A percentile compares a stretch with the other conserved stretches of the same genome.
Evolutionary conservation across 2,329 filamentous ascomycete genomes (phyloP).

Genomic region (Lachnellula occidentalis): DNA sequence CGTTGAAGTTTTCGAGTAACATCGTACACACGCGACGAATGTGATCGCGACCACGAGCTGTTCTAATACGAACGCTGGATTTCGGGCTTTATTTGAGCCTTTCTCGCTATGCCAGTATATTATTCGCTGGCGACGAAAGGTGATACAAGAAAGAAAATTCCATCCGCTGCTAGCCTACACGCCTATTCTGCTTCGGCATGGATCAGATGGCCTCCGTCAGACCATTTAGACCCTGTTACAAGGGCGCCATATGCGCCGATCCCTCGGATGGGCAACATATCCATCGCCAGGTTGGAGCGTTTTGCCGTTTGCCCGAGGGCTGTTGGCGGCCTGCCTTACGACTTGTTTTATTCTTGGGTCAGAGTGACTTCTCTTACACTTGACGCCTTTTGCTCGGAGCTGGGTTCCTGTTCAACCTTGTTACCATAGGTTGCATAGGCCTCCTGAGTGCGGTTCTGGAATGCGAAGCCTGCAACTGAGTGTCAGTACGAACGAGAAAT

Average conservation of each 20-base stretch:
- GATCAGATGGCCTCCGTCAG: neutral
- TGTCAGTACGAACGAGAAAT: slow-evolving; percentile 7
- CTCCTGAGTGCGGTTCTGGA: slow-evolving; percentile 4
- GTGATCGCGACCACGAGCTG: neutral
- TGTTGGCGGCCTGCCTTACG: slow-evolving; percentile 5
- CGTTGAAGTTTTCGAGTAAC: neutral
- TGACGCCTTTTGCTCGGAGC: slow-evolving; percentile 1
- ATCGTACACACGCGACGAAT: neutral
- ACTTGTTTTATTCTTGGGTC: slow-evolving; percentile 6
- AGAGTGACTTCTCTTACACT: slow-evolving; percentile 1
- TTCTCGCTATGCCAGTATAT: too few relatives aligned
- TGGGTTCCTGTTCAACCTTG: neutral
- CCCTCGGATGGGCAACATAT: slow-evolving; percentile 4
- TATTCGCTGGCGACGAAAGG: too few relatives aligned
- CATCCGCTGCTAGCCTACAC: neutral
- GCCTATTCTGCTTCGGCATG: slow-evolving; percentile 3
- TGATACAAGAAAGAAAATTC: neutral
- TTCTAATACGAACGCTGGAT: neutral
- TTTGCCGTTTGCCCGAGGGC: neutral
- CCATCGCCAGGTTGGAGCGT: neutral
- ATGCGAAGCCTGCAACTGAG: slow-evolving; percentile 8
- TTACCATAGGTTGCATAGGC: neutral
- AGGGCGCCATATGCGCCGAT: slow-evolving; percentile 4
- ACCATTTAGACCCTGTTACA: slow-evolving; percentile 2
- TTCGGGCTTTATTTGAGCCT: neutral